phyloP scores from a whole-genome alignment of 306 rosid species.

The Begonia loranthoides region DNA sequence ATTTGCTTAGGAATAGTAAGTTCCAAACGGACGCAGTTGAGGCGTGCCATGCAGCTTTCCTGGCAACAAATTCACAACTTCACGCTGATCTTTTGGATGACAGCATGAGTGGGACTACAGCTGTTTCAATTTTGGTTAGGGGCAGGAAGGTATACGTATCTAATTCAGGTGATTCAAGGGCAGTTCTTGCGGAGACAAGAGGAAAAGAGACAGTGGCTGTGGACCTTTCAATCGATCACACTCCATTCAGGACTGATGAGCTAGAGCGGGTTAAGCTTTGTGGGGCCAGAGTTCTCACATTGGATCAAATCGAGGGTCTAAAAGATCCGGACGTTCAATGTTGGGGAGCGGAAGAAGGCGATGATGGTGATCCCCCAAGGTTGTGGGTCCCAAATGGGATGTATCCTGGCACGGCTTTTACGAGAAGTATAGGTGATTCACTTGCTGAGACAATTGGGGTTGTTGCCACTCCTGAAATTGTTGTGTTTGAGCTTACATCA shows the following conservation, averaged over 20 bases:
- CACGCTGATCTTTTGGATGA: conserved; percentile 70
- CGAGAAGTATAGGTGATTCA: conserved; percentile 90
- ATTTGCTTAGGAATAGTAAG: conserved; percentile 49
- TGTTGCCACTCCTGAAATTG: conserved; percentile 90
- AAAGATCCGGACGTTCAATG: conserved; percentile 86
- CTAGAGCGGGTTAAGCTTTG: conserved; percentile 74
- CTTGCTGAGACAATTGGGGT: conserved; percentile 94
- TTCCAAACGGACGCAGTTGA: conserved; percentile 60
- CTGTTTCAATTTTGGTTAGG: conserved; percentile 67
- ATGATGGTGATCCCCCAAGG: conserved; percentile 97
- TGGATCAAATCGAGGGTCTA: conserved; percentile 98
- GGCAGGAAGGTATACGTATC: conserved; percentile 72
- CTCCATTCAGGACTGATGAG: conserved; percentile 77
- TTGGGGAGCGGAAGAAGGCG: conserved; percentile 90
- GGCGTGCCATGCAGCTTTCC: conserved; percentile 64
- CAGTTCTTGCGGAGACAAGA: conserved; percentile 69
- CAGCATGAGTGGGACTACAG: conserved; percentile 94
- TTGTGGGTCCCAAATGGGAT: conserved; percentile 95
- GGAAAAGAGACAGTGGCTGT: conserved; percentile 70
- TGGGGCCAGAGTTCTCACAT: conserved; percentile 89
- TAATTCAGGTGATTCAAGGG: conserved; percentile 95
- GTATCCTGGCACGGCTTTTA: conserved; percentile 98
- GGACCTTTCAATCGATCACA: conserved; percentile 88
- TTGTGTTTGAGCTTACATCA: conserved; percentile 69
- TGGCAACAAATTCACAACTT: conserved; percentile 62